These are phyloP conservation scores for Pleurotus giganteus DNA, from an alignment of 768 basidiomycete genomes.

Conservation along the genomic window DNA sequence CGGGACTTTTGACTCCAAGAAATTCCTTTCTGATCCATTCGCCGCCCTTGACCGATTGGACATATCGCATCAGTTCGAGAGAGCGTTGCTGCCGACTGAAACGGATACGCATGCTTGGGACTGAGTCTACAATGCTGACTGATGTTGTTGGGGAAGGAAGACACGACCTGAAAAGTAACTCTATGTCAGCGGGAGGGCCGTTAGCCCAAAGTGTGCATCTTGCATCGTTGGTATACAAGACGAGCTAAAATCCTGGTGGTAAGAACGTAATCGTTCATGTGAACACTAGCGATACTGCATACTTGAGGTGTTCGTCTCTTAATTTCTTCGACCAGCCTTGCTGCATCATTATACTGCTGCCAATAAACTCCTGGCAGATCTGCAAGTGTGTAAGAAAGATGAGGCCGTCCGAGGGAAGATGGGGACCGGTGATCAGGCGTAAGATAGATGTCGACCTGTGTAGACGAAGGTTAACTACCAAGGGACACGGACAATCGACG, in stretches of 20 bases:
- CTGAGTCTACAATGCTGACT: slow-evolving; percentile 7
- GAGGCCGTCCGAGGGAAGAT: neutral
- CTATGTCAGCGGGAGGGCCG: slow-evolving; percentile 44
- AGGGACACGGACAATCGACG: neutral
- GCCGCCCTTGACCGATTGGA: slow-evolving; percentile 26
- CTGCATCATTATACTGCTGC: slow-evolving; percentile 47
- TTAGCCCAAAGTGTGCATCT: slow-evolving; percentile 56
- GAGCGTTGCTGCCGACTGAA: slow-evolving; percentile 29
- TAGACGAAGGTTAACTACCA: neutral
- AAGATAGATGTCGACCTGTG: neutral
- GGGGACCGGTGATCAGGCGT: neutral
- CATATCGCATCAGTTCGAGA: slow-evolving; percentile 35
- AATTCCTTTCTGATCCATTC: slow-evolving; percentile 39
- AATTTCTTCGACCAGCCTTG: slow-evolving; percentile 41
- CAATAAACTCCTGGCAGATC: slow-evolving; percentile 34
- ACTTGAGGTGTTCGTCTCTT: slow-evolving; percentile 56
- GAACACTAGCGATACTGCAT: slow-evolving; percentile 3
- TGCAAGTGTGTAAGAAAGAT: slow-evolving; percentile 3
- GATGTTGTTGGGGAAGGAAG: slow-evolving; percentile 5
- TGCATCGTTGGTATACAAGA: slow-evolving; percentile 33
- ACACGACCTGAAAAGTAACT: slow-evolving; percentile 31
- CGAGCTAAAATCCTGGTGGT: slow-evolving; percentile 30
- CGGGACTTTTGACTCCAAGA: slow-evolving; percentile 18
- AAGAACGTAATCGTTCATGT: neutral
- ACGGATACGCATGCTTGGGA: slow-evolving; percentile 34